phyloP scores from a whole-genome alignment of 2,329 filamentous ascomycete genomes.

The Colletotrichum ledebouriae region DNA sequence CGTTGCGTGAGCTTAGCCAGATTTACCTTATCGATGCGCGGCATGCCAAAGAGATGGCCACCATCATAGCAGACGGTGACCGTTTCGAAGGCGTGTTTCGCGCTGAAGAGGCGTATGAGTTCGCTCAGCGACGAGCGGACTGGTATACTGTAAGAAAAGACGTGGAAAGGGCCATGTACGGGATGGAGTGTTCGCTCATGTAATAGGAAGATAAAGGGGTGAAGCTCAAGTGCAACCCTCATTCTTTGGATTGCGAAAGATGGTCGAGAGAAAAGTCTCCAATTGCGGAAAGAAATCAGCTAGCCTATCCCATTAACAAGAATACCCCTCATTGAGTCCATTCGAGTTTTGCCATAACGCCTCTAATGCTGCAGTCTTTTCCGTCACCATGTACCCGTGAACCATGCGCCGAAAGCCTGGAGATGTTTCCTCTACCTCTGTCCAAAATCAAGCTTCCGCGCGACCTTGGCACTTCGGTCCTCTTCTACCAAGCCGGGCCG shows the following conservation, averaged over 20 bases:
- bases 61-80: constrained; percentile 91
- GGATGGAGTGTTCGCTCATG: constrained; percentile 89
- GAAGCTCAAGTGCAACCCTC: not conserved
- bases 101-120: constrained; percentile 97
- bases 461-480: constrained; percentile 79
- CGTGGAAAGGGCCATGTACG: constrained; percentile 98
- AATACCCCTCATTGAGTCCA: constrained; percentile 29
- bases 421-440: constrained; percentile 50
- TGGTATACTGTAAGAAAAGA: constrained; percentile 92
- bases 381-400: constrained; percentile 2
- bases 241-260: constrained; percentile 14
- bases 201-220: constrained; percentile 52
- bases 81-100: constrained; percentile 93
- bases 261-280: constrained; percentile 2
- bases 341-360: constrained; percentile 31
- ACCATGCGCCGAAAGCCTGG: constrained; percentile 1
- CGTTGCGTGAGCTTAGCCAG: constrained; percentile 91
- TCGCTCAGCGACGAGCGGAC: constrained; percentile 91
- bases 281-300: constrained; percentile 1
- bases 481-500: constrained; percentile 80
- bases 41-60: constrained; percentile 94
- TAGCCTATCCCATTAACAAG: constrained; percentile 24
- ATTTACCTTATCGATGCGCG: constrained; percentile 91
- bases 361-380: constrained; percentile 28
- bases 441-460: constrained; percentile 85